Percentiles rank a stretch among this genome's conserved stretches.
Evolutionary conservation across 495 filamentous ascomycete genomes (phyloP).

Genomic region (Ramalina peruviana): DNA sequence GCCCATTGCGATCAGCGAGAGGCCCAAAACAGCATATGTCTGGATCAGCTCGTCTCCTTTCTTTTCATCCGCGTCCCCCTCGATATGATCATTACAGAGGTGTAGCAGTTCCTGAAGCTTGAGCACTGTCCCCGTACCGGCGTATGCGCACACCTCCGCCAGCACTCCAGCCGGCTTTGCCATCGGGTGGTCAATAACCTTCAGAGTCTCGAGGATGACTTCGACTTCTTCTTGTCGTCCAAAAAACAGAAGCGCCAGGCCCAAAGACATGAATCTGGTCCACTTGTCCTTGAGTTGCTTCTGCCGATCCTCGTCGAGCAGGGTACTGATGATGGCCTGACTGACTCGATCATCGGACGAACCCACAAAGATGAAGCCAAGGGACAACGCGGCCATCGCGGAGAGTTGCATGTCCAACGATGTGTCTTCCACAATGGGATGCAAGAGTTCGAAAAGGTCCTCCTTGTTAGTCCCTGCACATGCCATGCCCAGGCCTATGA

Average conservation of each 20-base stretch:
- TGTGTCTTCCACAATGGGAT: conserved; percentile 76
- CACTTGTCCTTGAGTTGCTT: conserved; percentile 91
- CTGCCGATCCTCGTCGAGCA: conserved; percentile 80
- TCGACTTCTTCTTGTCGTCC: conserved; percentile 96
- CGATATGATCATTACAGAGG: conserved; percentile 94
- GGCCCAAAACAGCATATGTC: conserved; percentile 86
- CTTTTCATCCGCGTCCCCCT: conserved; percentile 77
- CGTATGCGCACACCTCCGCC: conserved; percentile 93
- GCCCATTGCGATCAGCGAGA: conserved; percentile 92
- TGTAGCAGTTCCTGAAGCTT: conserved; percentile 94
- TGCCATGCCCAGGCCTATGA: conserved; percentile 91
- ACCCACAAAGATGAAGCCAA: conserved; percentile 86
- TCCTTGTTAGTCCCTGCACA: conserved; percentile 88
- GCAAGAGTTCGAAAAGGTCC: conserved; percentile 61
- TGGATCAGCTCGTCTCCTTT: conserved; percentile 89
- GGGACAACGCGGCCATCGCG: conserved; percentile 85
- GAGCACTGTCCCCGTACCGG: conserved; percentile 87
- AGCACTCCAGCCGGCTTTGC: conserved; percentile 79
- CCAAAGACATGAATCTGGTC: conserved; percentile 90
- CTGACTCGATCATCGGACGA: conserved; percentile 79
- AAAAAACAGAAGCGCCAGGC: conserved; percentile 86
- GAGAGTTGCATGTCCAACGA: conserved; percentile 84
- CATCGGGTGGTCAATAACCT: conserved; percentile 92
- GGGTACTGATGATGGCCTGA: conserved; percentile 74
- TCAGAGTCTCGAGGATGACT: conserved; percentile 84